Percentiles rank a stretch among this genome's conserved stretches.
phyloP scores from a whole-genome alignment of 1,139 yeast species.

The Blastobotrys arbuscula region DNA sequence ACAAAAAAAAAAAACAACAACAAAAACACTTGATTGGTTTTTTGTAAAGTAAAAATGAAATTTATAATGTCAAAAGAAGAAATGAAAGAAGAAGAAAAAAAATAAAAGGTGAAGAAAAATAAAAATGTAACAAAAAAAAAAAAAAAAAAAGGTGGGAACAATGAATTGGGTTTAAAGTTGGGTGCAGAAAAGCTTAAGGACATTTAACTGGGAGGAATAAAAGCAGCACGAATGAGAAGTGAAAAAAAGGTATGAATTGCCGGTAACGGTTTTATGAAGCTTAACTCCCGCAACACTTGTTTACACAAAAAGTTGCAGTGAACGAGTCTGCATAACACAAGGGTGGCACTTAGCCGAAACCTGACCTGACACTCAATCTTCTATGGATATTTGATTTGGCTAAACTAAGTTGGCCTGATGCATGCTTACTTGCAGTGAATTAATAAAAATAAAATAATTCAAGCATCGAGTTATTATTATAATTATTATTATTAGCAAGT shows the following conservation, averaged over 20 bases:
- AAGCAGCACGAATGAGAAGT: neutral
- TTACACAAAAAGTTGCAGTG: no score
- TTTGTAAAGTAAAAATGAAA: neutral
- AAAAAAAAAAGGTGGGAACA: neutral
- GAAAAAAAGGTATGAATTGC: neutral
- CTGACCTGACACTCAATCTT: no score
- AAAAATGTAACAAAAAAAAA: neutral
- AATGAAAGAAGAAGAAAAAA: neutral
- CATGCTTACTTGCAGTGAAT: no score
- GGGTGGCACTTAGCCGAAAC: no score
- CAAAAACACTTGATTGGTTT: neutral
- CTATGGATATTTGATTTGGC: no score
- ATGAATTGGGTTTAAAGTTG: neutral
- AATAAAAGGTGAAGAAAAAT: neutral
- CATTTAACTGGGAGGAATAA: neutral
- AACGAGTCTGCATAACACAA: no score
- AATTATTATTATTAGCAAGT: no score
- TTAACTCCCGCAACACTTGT: no score
- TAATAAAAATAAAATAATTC: no score
- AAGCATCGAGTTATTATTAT: no score
- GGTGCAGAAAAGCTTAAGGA: no score
- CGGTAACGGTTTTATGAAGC: neutral
- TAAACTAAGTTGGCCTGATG: no score
- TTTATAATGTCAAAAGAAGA: neutral
- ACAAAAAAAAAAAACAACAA: neutral